These are phyloP conservation scores for Fusarium duplospermum DNA, from an alignment of 2,329 filamentous ascomycete genomes.

Conservation along the genomic window DNA sequence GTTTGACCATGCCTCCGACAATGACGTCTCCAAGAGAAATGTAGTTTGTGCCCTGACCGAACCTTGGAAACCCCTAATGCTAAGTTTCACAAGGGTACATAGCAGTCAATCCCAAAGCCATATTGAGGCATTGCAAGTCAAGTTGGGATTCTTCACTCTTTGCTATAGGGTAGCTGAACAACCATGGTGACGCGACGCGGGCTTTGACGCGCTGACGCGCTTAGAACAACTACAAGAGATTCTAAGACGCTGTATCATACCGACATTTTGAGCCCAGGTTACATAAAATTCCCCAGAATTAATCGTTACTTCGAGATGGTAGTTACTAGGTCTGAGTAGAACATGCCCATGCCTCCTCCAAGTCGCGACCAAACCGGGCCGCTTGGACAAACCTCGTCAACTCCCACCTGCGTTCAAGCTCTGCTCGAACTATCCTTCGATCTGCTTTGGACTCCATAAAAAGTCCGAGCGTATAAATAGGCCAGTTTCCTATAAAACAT, in stretches of 20 bases:
- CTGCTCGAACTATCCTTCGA: constrained; percentile 19
- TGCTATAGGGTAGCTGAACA: not conserved
- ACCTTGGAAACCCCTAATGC: not conserved
- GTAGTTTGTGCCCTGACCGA: not conserved
- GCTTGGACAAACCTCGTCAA: constrained; percentile 29
- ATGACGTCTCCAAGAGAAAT: not conserved
- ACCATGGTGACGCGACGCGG: not conserved
- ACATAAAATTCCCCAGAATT: not conserved
- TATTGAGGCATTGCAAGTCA: not conserved
- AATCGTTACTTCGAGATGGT: not conserved
- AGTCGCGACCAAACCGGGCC: constrained; percentile 27
- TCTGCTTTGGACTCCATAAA: constrained; percentile 26
- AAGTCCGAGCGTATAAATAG: constrained; percentile 37
- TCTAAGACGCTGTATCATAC: not conserved
- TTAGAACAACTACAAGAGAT: not conserved
- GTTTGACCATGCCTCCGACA: too few relatives aligned
- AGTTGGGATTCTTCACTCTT: not conserved
- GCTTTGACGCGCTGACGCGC: not conserved
- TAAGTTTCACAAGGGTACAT: not conserved
- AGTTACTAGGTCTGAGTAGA: not conserved
- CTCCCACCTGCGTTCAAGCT: constrained; percentile 33
- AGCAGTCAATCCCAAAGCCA: not conserved
- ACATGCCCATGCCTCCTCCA: constrained; percentile 30
- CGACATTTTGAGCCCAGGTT: not conserved
- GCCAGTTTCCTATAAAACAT: constrained; percentile 45